phyloP scores from a whole-genome alignment of 2,329 filamentous ascomycete genomes.

The Conoideocrella luteorostrata region DNA sequence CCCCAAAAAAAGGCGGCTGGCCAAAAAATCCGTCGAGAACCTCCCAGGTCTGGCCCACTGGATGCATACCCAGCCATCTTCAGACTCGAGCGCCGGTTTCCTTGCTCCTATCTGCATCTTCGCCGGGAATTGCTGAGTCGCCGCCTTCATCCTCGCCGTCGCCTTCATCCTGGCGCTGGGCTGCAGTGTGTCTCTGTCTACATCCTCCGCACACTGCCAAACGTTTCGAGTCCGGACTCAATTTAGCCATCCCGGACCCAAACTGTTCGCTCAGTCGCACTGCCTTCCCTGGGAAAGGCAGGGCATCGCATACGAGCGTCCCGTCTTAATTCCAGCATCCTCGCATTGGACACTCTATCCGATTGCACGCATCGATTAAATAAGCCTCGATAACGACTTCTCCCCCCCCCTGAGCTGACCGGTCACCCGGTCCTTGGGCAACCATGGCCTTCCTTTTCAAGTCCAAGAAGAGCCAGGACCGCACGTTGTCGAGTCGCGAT shows the following conservation, averaged over 20 bases:
- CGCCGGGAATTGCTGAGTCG: constrained; percentile 16
- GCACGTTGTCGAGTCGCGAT: constrained; percentile 50
- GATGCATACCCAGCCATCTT: constrained; percentile 41
- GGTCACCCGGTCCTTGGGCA: constrained; percentile 33
- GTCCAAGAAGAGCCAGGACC: constrained; percentile 69
- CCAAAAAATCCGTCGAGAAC: constrained; percentile 21
- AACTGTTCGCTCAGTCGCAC: not conserved
- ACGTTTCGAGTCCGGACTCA: constrained; percentile 3
- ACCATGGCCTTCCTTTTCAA: constrained; percentile 79
- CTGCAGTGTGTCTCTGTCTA: not conserved
- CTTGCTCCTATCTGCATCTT: constrained; percentile 21
- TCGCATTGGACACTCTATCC: not conserved
- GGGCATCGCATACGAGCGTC: not conserved
- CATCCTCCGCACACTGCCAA: constrained; percentile 6
- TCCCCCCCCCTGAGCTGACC: constrained; percentile 14
- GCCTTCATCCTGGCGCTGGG: not conserved
- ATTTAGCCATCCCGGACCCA: not conserved
- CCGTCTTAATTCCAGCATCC: not conserved
- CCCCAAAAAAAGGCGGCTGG: constrained; percentile 29
- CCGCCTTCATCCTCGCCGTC: constrained; percentile 3
- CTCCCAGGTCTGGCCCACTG: constrained; percentile 23
- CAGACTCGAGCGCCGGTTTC: constrained; percentile 28
- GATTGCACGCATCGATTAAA: not conserved
- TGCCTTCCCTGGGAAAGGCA: not conserved
- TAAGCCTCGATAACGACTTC: not conserved